Base-by-base conservation (phyloP, 2,329 filamentous ascomycete species). In the Ophiostoma fasciatum region DNA sequence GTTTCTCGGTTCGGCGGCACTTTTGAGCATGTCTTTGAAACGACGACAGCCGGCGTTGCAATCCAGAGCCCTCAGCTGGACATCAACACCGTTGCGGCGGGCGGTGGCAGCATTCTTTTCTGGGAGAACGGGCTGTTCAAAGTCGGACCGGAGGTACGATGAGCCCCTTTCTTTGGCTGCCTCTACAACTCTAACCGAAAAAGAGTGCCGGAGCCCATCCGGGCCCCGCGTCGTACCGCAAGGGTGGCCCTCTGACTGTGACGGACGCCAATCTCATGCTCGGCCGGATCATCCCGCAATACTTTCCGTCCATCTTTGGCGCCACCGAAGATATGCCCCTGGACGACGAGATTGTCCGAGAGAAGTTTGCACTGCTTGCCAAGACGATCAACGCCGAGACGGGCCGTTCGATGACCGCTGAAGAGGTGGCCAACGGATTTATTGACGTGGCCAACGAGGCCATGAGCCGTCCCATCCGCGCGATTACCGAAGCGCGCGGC, bases 221-320 rank as follows among this genome's bases (percentile, higher is more conserved):
- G 1, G 85, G 85, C 0, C 85, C 85, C 11, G 83, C 82, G 1
- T 93, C 84, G 46, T 94, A 94, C 55, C 71, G 84, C 20, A 94
- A 94, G 55, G 82, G 79, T 0, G 85, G 85, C 0, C 85, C 85
- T 4, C 65, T 87, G 5, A 88, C 85, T 0, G 84, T 94, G 14
- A 94, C 85, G 0, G 85, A 94, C 51, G 85, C 85, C 1, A 93
- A 93, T 46, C 56, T 93, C 4, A 83, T 74, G 44, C 71, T 94
- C 0, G 85, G 85, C 0, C 71, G 85, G 28, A 61, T 94, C 2
- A 58, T 94, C 1, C 85, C 87, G 0, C 81, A 90, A 42, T 92
- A 88, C 62, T 94, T 94, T 50, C 85, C 85, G 0, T 88, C 87
- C 53, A 94, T 94, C 39, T 94, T 94, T 47, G 87, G 87, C 31